phyloP scores from a whole-genome alignment of 2,329 filamentous ascomycete genomes.

The Neopestalotiopsis sp. region DNA sequence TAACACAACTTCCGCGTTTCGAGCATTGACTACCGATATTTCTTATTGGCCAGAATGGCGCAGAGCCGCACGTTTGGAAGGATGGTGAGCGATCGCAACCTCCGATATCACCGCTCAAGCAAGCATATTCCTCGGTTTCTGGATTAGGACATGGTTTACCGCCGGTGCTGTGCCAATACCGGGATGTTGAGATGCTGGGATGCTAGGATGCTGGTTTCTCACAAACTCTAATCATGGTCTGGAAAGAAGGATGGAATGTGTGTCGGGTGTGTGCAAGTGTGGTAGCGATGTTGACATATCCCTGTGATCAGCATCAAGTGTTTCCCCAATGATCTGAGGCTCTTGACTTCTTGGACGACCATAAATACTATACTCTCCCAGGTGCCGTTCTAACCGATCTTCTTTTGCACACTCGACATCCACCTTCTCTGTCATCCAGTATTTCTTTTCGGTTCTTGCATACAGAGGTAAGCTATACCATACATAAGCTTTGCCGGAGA shows the following conservation, averaged over 20 bases:
- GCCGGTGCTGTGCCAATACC: neutral
- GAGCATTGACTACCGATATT: neutral
- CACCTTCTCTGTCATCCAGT: neutral
- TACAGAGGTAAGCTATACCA: slow-evolving; percentile 3
- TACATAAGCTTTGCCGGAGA: neutral
- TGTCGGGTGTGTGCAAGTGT: neutral
- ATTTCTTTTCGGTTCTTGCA: slow-evolving; percentile 11
- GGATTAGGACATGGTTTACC: neutral
- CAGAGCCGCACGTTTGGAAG: neutral
- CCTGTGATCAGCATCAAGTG: slow-evolving; percentile 3
- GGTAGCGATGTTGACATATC: neutral
- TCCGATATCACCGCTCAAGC: neutral
- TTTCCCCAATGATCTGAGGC: slow-evolving; percentile 3
- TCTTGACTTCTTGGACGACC: neutral
- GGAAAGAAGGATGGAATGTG: neutral
- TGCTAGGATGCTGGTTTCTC: neutral
- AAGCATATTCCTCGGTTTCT: neutral
- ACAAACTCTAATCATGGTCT: neutral
- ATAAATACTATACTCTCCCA: slow-evolving; percentile 16
- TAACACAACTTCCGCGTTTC: slow-evolving; percentile 16
- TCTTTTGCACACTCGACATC: slow-evolving; percentile 2
- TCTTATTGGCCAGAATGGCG: neutral
- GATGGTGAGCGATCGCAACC: neutral
- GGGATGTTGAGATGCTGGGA: neutral
- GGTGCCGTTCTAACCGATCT: slow-evolving; percentile 11